Evolutionary conservation across 2,329 filamentous ascomycete species (phyloP).

Genomic region (Immersiporthe knoxdaviesiana): DNA sequence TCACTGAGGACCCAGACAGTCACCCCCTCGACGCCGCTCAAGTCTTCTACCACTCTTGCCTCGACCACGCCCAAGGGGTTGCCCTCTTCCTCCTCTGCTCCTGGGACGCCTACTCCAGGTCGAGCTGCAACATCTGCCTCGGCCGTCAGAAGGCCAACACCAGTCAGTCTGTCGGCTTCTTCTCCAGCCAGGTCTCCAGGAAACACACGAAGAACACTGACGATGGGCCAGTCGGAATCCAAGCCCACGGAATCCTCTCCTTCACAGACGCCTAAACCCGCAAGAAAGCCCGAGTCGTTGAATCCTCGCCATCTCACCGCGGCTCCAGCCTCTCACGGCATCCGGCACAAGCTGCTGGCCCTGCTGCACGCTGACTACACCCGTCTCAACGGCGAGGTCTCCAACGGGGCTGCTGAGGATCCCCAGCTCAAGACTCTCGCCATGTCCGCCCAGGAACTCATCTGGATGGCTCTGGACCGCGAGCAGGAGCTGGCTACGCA

Average conservation of each 20-base stretch:
- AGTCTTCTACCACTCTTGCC: neutral
- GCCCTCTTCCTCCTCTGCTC: neutral
- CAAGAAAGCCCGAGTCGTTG: conserved; percentile 55
- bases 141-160: neutral
- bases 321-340: conserved; percentile 60
- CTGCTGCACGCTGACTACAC: conserved; percentile 67
- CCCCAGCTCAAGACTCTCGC: conserved; percentile 54
- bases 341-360: conserved; percentile 61
- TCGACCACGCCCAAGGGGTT: neutral
- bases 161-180: neutral
- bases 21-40: neutral
- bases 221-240: conserved; percentile 9
- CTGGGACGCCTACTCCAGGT: neutral
- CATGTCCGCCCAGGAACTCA: conserved; percentile 67
- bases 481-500: conserved; percentile 76
- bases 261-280: conserved; percentile 20
- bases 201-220: conserved; percentile 6
- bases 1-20: conserved; percentile 1
- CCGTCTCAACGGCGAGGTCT: conserved; percentile 68
- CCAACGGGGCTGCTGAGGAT: conserved; percentile 52
- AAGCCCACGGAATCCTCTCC: conserved; percentile 16
- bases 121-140: neutral
- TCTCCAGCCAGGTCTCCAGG: conserved; percentile 10
- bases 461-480: conserved; percentile 71
- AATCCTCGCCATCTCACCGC: conserved; percentile 68